A percentile compares a stretch with the other conserved stretches of the same genome.
Evolutionary conservation across 2,329 filamentous ascomycete species (phyloP).

Genomic region (Arthrobotrys sphaeroides): DNA sequence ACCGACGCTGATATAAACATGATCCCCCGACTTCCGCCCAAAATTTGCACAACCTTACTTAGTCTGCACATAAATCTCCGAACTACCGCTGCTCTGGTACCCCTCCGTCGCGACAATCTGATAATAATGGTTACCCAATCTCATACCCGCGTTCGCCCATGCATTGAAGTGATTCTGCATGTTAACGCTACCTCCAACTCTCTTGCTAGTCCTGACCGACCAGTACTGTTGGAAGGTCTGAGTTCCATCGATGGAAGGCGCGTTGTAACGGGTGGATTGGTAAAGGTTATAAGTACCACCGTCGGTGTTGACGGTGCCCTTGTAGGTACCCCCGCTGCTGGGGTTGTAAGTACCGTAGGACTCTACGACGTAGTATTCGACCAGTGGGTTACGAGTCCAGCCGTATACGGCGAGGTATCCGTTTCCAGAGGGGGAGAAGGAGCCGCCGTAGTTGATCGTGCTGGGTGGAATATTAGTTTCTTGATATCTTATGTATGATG

Average conservation of each 20-base stretch:
- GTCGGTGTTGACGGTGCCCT: slow-evolving; percentile 61
- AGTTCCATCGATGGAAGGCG: slow-evolving; percentile 65
- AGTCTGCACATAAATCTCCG: slow-evolving; percentile 57
- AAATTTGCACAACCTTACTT: too few relatives aligned
- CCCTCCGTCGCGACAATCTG: slow-evolving; percentile 69
- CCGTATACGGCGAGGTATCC: slow-evolving; percentile 63
- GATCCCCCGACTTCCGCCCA: neutral
- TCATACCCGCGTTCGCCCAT: slow-evolving; percentile 65
- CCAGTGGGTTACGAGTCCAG: slow-evolving; percentile 61
- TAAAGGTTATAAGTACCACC: slow-evolving; percentile 62
- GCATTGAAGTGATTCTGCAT: slow-evolving; percentile 67
- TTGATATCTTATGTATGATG: too few relatives aligned
- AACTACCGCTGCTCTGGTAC: slow-evolving; percentile 66
- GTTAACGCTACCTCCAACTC: slow-evolving; percentile 66
- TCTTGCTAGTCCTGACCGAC: slow-evolving; percentile 66
- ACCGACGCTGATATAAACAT: neutral
- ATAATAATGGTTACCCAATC: slow-evolving; percentile 64
- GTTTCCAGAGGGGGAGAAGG: slow-evolving; percentile 57
- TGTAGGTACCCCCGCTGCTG: slow-evolving; percentile 59
- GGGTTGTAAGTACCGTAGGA: slow-evolving; percentile 61
- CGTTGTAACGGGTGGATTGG: slow-evolving; percentile 61
- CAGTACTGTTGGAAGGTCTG: slow-evolving; percentile 67
- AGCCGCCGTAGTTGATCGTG: slow-evolving; percentile 60
- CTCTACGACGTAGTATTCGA: slow-evolving; percentile 63
- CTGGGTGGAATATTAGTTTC: slow-evolving; percentile 6